Evolutionary conservation across 2,329 filamentous ascomycete genomes (phyloP), one percentile per base, ranked within the genome.

Genomic region (Diaporthe sp.): DNA sequence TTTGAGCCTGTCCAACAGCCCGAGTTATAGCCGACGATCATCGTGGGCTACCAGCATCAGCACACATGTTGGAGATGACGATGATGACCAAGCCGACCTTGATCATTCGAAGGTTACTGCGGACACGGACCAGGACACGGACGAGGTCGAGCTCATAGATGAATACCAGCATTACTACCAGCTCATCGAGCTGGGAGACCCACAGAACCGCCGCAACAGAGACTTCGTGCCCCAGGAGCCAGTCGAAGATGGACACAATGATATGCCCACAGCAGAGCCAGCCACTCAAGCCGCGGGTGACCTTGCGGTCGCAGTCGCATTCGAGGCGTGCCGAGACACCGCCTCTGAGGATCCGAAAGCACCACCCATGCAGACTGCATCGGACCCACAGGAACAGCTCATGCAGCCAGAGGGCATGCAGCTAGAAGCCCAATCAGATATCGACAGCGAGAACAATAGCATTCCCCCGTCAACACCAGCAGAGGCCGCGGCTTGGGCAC

Each of bases 41-140:
- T 73, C 70, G 3, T 73, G 70, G 70, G 70, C 70, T 22, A 65
- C 70, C 15, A 73, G 44, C 59, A 73, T 55, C 58, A 62, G 28
- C 46, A 34, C 46, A 25, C 31, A 28, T 1, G 10, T 3, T 25
- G 25, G 34, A 12, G 55, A 42, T 28, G 42, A 42, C 0, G 44
- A 62, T 5, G 4, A 3, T 13, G n/a, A 28, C 5, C n/a, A 57
- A 2, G 17, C n/a, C 3, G 19, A 10, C 10, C 1, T 39, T n/a
- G 9, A 8, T 13, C 10, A 28, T 17, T 5, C 4, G 6, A 44
- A 55, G 1, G 0, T 19, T 7, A 15, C 8, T n/a, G 19, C 6
- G 3, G 25, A 53, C 4, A 3, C 9, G 2, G 12, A 7, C 6
- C 31, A 55, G 1, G 12, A 22, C 15, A 17, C 3, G 12, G 31